Evolutionary conservation across 2,329 filamentous ascomycete genomes (phyloP).

Genomic region (Meredithiella fracta): DNA sequence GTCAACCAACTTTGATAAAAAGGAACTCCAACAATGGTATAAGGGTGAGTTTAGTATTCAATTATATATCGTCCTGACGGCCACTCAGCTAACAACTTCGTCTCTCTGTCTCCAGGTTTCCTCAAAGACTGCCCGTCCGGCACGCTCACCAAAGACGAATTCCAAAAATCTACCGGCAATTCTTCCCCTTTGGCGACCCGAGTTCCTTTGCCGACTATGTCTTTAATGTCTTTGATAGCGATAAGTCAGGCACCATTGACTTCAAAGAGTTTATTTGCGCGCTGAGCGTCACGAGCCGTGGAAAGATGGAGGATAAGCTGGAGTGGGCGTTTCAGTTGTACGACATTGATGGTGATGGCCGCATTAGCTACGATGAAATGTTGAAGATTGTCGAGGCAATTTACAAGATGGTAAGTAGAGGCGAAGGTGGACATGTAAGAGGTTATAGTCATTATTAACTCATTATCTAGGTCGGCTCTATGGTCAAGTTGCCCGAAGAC

Average conservation of each 20-base stretch:
- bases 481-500: conserved; percentile 97
- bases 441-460: not conserved
- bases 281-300: conserved; percentile 85
- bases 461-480: conserved; percentile 64
- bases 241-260: conserved; percentile 94
- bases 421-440: conserved; percentile 13
- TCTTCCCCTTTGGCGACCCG: conserved; percentile 96
- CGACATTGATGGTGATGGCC: conserved; percentile 96
- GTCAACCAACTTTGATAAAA: conserved; percentile 98
- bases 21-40: conserved; percentile 99
- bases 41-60: conserved; percentile 54
- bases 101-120: conserved; percentile 50
- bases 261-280: conserved; percentile 99
- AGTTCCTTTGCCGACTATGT: conserved; percentile 97
- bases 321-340: conserved; percentile 99
- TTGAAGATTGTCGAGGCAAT: conserved; percentile 96
- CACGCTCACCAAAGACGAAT: conserved; percentile 94
- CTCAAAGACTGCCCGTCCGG: conserved; percentile 95
- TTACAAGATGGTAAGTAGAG: conserved; percentile 78
- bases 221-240: conserved; percentile 96
- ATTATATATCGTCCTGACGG: not conserved
- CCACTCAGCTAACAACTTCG: not conserved
- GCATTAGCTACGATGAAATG: conserved; percentile 99
- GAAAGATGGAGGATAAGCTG: conserved; percentile 98
- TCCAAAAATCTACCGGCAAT: conserved; percentile 99